These are phyloP conservation scores for Physaria fendleri DNA, from an alignment of 345 rosid genomes.

Conservation along the genomic window DNA sequence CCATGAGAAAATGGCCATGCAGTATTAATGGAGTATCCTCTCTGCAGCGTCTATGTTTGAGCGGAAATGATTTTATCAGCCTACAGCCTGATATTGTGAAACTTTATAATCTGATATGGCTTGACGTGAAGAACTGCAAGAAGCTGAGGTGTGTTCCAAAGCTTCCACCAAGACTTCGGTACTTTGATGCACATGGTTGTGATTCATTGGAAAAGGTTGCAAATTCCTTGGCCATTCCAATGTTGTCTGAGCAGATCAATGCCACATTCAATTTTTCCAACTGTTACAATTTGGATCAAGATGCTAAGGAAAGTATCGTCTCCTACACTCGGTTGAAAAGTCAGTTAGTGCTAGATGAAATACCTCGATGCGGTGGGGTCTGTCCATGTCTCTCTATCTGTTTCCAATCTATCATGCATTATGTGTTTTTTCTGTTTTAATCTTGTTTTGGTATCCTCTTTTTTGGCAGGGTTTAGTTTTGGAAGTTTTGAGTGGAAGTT, in stretches of 20 bases:
- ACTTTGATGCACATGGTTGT: constrained; percentile 7
- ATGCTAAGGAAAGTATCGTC: background rate
- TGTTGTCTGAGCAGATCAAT: background rate
- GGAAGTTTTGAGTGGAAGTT: background rate
- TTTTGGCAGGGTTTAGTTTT: background rate
- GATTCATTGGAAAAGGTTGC: background rate
- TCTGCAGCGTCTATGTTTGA: background rate
- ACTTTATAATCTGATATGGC: background rate
- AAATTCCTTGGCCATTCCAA: background rate
- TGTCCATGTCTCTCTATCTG: background rate
- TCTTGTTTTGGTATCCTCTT: background rate
- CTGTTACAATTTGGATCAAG: background rate
- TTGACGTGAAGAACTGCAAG: background rate
- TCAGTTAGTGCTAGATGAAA: background rate
- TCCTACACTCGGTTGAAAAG: background rate
- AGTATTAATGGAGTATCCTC: background rate
- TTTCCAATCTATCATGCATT: background rate
- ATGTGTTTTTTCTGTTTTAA: background rate
- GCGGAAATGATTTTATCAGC: background rate
- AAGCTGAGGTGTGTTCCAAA: background rate
- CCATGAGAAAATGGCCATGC: background rate
- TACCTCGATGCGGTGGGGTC: background rate
- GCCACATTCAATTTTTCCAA: background rate
- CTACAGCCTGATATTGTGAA: background rate
- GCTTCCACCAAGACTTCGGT: constrained; percentile 6